These are phyloP conservation scores for Coemansia sp. DNA, from an alignment of 192 early-diverging fungal genomes.

Conservation along the genomic window DNA sequence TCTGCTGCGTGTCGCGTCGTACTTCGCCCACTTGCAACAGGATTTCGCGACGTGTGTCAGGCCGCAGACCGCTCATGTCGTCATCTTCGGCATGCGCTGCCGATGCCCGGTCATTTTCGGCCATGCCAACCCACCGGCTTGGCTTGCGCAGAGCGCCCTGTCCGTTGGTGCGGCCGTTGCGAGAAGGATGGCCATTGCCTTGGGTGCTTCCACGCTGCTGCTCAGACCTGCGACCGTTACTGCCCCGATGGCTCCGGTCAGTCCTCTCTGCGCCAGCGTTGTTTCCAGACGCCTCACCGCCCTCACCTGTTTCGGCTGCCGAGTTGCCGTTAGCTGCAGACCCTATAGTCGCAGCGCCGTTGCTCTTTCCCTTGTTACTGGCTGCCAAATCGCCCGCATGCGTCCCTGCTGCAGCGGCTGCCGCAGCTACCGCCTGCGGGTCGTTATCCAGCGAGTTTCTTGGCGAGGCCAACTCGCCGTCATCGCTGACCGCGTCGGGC, in stretches of 20 bases:
- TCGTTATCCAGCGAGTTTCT: constrained; percentile 31
- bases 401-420: neutral
- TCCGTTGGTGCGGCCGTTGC: constrained; percentile 1
- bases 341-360: neutral
- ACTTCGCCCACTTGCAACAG: constrained; percentile 49
- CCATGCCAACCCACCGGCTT: constrained; percentile 3
- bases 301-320: neutral
- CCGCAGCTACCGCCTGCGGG: neutral
- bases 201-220: neutral
- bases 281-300: neutral
- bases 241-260: neutral
- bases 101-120: constrained; percentile 7
- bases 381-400: neutral
- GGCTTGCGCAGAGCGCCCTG: constrained; percentile 2
- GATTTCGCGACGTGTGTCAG: constrained; percentile 37
- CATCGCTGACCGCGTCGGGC: constrained; percentile 23
- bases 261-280: neutral
- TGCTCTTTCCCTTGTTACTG: neutral
- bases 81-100: neutral
- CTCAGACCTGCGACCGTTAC: neutral
- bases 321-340: neutral
- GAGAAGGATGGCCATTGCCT: neutral
- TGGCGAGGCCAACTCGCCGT: constrained; percentile 23
- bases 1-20: constrained; percentile 35
- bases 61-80: constrained; percentile 6